Evolutionary conservation across 106 monocot species (phyloP).

Genomic region (Hemerocallis citrina): DNA sequence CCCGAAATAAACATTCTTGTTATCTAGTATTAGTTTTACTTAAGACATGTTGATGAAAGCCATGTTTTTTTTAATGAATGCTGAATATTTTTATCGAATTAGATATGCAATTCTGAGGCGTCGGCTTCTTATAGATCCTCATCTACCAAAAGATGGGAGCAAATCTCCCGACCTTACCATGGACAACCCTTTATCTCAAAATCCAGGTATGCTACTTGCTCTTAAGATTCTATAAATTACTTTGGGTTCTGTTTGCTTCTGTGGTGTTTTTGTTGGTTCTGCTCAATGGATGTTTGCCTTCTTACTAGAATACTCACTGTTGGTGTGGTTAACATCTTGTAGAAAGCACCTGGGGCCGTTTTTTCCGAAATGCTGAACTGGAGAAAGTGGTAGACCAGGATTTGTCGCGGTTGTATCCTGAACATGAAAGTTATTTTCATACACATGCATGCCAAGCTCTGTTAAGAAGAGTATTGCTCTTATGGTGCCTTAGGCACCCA

Average conservation of each 20-base stretch:
- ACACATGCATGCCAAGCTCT: constrained; percentile 59
- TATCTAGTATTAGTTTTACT: background rate
- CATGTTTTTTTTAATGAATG: too few species aligned
- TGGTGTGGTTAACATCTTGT: constrained; percentile 5
- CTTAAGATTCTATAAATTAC: background rate
- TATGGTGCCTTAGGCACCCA: constrained; percentile 83
- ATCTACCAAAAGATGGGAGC: constrained; percentile 55
- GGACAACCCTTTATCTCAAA: constrained; percentile 74
- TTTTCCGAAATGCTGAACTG: constrained; percentile 81
- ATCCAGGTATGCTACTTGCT: constrained; percentile 42
- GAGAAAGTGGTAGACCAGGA: constrained; percentile 83
- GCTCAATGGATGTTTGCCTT: background rate
- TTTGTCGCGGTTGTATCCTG: constrained; percentile 81
- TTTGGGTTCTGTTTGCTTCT: background rate
- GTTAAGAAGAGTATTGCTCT: constrained; percentile 68
- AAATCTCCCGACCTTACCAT: constrained; percentile 30
- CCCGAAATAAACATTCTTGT: too few species aligned
- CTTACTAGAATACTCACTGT: background rate
- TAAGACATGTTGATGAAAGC: background rate
- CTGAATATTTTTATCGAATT: constrained; percentile 3
- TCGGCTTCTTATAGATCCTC: constrained; percentile 64
- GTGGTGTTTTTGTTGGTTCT: background rate
- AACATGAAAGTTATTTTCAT: constrained; percentile 71
- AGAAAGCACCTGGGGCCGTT: constrained; percentile 86
- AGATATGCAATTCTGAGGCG: constrained; percentile 76